Evolutionary conservation across 1,284 basidiomycete species (phyloP), one percentile per base, ranked within the genome.

Genomic region (Ustilago curta): DNA sequence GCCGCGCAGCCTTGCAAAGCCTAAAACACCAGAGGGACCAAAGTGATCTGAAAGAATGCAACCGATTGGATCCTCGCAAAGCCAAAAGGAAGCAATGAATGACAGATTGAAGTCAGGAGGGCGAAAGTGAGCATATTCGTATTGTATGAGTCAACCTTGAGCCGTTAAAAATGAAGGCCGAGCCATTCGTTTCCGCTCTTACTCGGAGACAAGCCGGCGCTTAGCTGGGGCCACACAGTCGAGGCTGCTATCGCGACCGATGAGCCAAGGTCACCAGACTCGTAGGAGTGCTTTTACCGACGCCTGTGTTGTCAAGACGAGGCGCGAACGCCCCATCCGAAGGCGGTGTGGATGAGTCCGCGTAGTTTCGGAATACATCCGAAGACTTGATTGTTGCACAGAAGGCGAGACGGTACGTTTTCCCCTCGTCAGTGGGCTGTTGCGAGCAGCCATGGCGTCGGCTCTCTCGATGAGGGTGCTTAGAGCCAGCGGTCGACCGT

Each of bases 21-120:
- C 55, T 47, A 48, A 63, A 32, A n/a, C n/a, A n/a, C n/a, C n/a
- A n/a, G n/a, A n/a, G n/a, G n/a, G 14, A 42, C 16, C 27, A 45
- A 21, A 27, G 48, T 53, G 55, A 48, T 39, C 49, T 43, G 25
- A 27, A 29, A 18, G 23, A 29, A 19, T 19, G 35, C 53, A 47
- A 16, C 18, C 39, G 9, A 19, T 19, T n/a, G 27, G 8, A 47
- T 25, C 18, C 29, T 29, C 47, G 31, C 27, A 31, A 48, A 27
- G 25, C 45, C 16, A 25, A 29, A 9, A 31, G 27, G 27, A 27
- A 27, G 27, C 4, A 27, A 27, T 27, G 27, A 27, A 27, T 7
- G 27, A 3, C 27, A 48, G n/a, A 1, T 31, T 48, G 21, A 48
- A 11, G 47, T 18, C n/a, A 19, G 18, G 29, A 31, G 14, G n/a